Base-by-base conservation (phyloP, 2,329 filamentous ascomycete genomes). In the Pezicula carpinea region DNA sequence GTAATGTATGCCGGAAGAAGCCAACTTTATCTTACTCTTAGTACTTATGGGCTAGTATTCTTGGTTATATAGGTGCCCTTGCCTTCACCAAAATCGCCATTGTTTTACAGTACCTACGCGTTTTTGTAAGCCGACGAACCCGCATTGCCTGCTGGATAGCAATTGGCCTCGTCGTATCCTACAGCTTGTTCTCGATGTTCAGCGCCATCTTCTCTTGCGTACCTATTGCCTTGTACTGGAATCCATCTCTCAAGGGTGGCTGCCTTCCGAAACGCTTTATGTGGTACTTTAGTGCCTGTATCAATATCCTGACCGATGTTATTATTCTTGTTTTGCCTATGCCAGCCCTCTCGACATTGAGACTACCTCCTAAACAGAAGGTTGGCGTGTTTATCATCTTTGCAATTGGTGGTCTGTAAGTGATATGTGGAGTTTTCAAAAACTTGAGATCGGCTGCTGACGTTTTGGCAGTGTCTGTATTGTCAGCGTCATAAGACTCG, bases 61-160 rank as follows among this genome's bases (percentile, higher is more conserved):
- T 66, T 21, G 50, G 62, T 18, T 69, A 69, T 55, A 67, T 66
- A 52, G 18, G 61, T 17, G 52, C 59, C 11, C 59, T 66, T 29
- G 59, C 57, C 43, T 29, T 64, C 17, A 63, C 63, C 50, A 70
- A 69, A 53, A 55, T 64, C 14, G 66, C 66, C 4, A 66, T 69
- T 39, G 50, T 68, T 6, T 53, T 68, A n/a, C 67, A 67, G 38
- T 69, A 69, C 58, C 61, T 65, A 2, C 65, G 66, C 18, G 66
- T 70, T 18, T 69, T 70, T 45, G 44, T 58, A 14, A 54, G 56
- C n/a, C 43, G 46, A 1, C 47, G 41, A 14, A 64, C 62, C 19
- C 54, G 48, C 18, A 32, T 32, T 10, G 38, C 42, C 4, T 53
- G 54, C 46, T 53, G 48, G 51, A 32, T 21, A 4, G 17, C 43